phyloP scores from a whole-genome alignment of 2,329 filamentous ascomycete genomes.

The Elsinoe necatrix region DNA sequence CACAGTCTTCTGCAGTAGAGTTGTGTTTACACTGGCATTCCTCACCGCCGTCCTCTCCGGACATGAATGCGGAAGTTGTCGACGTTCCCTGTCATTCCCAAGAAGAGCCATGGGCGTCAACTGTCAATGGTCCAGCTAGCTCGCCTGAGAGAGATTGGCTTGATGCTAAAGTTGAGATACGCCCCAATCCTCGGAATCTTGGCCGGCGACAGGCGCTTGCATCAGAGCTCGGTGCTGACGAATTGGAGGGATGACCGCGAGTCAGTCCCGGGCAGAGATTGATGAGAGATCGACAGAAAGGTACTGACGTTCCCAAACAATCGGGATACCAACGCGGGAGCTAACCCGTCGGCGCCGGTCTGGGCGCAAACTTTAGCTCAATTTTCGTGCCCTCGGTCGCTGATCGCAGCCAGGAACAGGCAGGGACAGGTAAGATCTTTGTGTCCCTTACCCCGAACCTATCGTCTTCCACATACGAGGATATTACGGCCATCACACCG shows the following conservation, averaged over 20 bases:
- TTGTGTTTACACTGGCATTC: background rate
- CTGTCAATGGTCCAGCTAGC: constrained; percentile 12
- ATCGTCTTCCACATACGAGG: background rate
- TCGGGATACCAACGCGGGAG: constrained; percentile 3
- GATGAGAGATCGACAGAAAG: background rate
- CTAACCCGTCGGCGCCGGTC: constrained; percentile 1
- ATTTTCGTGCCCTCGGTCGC: background rate
- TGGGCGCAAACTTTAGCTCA: background rate
- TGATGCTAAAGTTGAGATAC: constrained; percentile 12
- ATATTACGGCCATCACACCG: background rate
- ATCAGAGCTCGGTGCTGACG: background rate
- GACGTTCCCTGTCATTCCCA: constrained; percentile 8
- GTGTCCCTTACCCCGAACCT: background rate
- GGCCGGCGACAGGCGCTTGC: background rate
- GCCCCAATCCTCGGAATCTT: constrained; percentile 2
- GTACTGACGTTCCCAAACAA: background rate
- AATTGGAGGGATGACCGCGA: constrained; percentile 11
- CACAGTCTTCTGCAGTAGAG: background rate
- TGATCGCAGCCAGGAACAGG: constrained; percentile 12
- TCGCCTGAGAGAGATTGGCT: constrained; percentile 2
- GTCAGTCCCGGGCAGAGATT: background rate
- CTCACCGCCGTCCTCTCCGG: background rate
- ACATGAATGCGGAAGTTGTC: background rate
- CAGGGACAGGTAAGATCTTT: background rate
- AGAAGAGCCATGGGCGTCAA: constrained; percentile 12